Conservation (phyloP, 1,284 basidiomycete genomes). For the Lentinus polychrous region DNA sequence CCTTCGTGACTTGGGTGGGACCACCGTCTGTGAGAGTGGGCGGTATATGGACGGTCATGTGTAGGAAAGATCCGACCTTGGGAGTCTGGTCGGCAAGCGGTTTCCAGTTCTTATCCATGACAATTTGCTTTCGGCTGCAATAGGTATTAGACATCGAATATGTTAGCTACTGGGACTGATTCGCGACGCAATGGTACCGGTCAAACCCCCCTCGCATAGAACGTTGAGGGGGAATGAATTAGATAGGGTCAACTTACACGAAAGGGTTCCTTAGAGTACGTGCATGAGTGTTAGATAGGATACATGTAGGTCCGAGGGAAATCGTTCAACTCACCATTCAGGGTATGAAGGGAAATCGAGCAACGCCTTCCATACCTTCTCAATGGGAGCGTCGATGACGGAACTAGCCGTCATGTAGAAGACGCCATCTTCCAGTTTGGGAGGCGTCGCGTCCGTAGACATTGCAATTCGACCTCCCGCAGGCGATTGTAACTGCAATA, state of each 20-base stretch:
- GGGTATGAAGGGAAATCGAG: slow-evolving; percentile 42
- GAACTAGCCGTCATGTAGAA: slow-evolving; percentile 32
- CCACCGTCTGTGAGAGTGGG: slow-evolving; percentile 39
- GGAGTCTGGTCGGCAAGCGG: slow-evolving; percentile 43
- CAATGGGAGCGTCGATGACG: slow-evolving; percentile 39
- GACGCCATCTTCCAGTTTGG: slow-evolving; percentile 20
- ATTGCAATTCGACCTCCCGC: too few species aligned
- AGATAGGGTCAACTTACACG: slow-evolving; percentile 32
- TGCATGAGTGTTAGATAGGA: background rate
- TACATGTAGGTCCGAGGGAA: background rate
- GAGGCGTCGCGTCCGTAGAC: background rate
- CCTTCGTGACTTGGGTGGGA: slow-evolving; percentile 22
- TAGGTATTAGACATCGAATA: background rate
- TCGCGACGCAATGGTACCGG: too few species aligned
- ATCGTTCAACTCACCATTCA: slow-evolving; percentile 36
- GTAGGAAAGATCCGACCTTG: slow-evolving; percentile 37
- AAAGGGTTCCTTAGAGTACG: slow-evolving; percentile 53
- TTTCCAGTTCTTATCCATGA: slow-evolving; percentile 37
- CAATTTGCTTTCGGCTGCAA: slow-evolving; percentile 46
- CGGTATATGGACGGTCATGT: slow-evolving; percentile 52
- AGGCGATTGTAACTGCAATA: too few species aligned
- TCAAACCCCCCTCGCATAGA: background rate
- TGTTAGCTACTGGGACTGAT: too few species aligned
- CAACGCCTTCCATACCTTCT: slow-evolving; percentile 42
- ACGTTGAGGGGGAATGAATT: background rate